These are phyloP conservation scores for Nephelium lappaceum DNA, from an alignment of 345 rosid species.

Conservation along the genomic window DNA sequence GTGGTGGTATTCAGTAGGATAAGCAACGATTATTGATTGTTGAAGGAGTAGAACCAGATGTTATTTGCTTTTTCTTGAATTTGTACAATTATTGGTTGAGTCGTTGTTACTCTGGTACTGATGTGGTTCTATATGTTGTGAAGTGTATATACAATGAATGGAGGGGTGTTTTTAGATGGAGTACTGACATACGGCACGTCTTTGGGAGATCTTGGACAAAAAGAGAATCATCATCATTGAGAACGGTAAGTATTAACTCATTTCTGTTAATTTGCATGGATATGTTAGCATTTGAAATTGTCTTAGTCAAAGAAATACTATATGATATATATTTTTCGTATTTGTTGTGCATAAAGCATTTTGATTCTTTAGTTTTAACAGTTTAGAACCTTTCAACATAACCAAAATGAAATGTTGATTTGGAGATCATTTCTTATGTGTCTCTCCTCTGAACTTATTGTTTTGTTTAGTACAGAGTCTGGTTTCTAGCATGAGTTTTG, in stretches of 20 bases:
- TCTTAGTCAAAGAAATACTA: not conserved
- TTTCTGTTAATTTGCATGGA: not conserved
- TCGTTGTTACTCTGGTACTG: not conserved
- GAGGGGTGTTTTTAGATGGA: constrained; percentile 79
- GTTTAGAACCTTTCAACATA: not conserved
- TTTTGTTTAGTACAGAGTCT: not conserved
- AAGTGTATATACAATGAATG: constrained; percentile 87
- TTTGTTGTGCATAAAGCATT: not conserved
- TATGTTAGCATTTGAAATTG: not conserved
- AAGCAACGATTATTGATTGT: not conserved
- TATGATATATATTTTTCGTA: not conserved
- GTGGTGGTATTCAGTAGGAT: not conserved
- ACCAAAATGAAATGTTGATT: not conserved
- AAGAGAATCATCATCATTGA: constrained; percentile 57
- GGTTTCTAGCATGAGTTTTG: not conserved
- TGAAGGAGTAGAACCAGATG: not conserved
- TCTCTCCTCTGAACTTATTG: not conserved
- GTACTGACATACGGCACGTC: constrained; percentile 61
- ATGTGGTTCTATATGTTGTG: constrained; percentile 12
- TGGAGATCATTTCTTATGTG: not conserved
- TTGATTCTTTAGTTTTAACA: not conserved
- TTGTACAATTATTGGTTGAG: not conserved
- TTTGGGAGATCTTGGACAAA: constrained; percentile 72
- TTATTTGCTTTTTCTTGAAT: not conserved
- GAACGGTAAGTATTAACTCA: constrained; percentile 47